Evolutionary conservation across 768 basidiomycete species (phyloP).

Genomic region (Pisolithus sp.): DNA sequence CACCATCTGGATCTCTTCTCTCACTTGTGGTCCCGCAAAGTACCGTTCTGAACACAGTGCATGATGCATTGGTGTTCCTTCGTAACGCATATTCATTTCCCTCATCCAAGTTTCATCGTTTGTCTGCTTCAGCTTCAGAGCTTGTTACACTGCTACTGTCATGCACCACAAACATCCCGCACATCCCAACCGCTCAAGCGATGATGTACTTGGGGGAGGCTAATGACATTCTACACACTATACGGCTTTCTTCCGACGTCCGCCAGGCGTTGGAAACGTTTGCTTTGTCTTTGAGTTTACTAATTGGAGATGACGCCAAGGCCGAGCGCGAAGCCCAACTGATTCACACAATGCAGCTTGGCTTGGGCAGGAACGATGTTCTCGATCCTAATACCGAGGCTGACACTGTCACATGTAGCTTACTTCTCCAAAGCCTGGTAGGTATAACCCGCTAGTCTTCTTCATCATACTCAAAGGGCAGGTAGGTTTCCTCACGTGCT

Average conservation of each 20-base stretch:
- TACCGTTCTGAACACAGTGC: slow-evolving; percentile 46
- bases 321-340: slow-evolving; percentile 65
- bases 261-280: slow-evolving; percentile 57
- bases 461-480: background rate
- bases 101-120: slow-evolving; percentile 46
- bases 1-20: slow-evolving; percentile 50
- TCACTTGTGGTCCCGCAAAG: slow-evolving; percentile 43
- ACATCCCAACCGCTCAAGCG: slow-evolving; percentile 56
- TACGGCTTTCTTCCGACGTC: slow-evolving; percentile 45
- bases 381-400: slow-evolving; percentile 54
- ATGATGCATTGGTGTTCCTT: slow-evolving; percentile 56
- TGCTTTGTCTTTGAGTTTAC: slow-evolving; percentile 49
- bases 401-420: slow-evolving; percentile 58
- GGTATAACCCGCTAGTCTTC: slow-evolving; percentile 11
- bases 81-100: slow-evolving; percentile 48
- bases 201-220: slow-evolving; percentile 43
- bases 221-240: slow-evolving; percentile 46
- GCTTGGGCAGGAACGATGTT: slow-evolving; percentile 51
- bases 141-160: slow-evolving; percentile 57
- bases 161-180: slow-evolving; percentile 54
- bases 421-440: slow-evolving; percentile 59
- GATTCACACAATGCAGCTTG: slow-evolving; percentile 56
- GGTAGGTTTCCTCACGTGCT: slow-evolving; percentile 52
- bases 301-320: slow-evolving; percentile 66
- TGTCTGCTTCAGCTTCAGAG: slow-evolving; percentile 55